phyloP scores from a whole-genome alignment of 371 early-diverging fungal species.

The Mucor saturninus region DNA sequence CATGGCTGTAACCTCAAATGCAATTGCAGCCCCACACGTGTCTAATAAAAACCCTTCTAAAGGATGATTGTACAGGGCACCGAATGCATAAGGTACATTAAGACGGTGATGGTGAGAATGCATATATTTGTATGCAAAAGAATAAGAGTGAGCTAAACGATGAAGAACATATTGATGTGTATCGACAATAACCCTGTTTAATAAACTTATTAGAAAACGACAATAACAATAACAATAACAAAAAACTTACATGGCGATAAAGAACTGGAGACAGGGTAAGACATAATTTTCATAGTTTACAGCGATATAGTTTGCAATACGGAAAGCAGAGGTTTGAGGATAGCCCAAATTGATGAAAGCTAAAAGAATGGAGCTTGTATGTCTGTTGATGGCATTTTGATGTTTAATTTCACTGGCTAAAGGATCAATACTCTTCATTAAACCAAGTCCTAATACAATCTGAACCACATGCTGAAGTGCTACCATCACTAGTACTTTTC shows the following conservation, averaged over 20 bases:
- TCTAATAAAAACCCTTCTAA: constrained; percentile 78
- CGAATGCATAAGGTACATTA: constrained; percentile 75
- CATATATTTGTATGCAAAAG: constrained; percentile 68
- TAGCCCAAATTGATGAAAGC: constrained; percentile 13
- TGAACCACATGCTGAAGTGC: constrained; percentile 60
- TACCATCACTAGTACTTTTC: constrained; percentile 57
- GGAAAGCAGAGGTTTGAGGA: background rate
- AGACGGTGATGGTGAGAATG: constrained; percentile 78
- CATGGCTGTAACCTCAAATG: constrained; percentile 70
- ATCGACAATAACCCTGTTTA: constrained; percentile 55
- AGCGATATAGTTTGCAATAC: constrained; percentile 11
- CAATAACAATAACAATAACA: background rate
- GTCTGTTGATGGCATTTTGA: constrained; percentile 11
- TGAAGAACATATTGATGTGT: constrained; percentile 77
- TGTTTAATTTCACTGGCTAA: constrained; percentile 19
- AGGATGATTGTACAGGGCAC: constrained; percentile 81
- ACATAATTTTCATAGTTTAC: constrained; percentile 14
- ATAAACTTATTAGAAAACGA: background rate
- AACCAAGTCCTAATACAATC: constrained; percentile 30
- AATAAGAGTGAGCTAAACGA: constrained; percentile 67
- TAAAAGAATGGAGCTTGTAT: constrained; percentile 7
- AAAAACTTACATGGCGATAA: constrained; percentile 32
- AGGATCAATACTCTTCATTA: constrained; percentile 29
- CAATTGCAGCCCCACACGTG: constrained; percentile 71
- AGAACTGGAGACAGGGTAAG: constrained; percentile 26